Conservation (phyloP, 78 protist genomes). For the slime mould (Dictyostelium discoideum) region dicty_2.7 NC_007089.4:1113001-1113500, state of each 20-base stretch:
- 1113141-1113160: neutral
- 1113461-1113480: neutral
- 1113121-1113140: neutral
- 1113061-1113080: neutral
- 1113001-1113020: too few species aligned
- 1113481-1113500: slow-evolving; percentile 43
- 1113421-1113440: neutral
- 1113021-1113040: too few species aligned
- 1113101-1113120: neutral
- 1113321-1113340: neutral
- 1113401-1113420: neutral
- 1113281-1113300: neutral
- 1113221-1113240: neutral
- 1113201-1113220: neutral
- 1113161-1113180: neutral
- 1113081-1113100: neutral
- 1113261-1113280: neutral
- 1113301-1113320: neutral
- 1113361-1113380: neutral
- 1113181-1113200: neutral
- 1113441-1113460: neutral
- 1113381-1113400: too few species aligned
- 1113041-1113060: neutral
- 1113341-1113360: neutral
- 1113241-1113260: neutral